These are phyloP conservation scores for Amaranthus hypochondriacus DNA, from an alignment of 148 eudicot species.

Conservation along the genomic window DNA sequence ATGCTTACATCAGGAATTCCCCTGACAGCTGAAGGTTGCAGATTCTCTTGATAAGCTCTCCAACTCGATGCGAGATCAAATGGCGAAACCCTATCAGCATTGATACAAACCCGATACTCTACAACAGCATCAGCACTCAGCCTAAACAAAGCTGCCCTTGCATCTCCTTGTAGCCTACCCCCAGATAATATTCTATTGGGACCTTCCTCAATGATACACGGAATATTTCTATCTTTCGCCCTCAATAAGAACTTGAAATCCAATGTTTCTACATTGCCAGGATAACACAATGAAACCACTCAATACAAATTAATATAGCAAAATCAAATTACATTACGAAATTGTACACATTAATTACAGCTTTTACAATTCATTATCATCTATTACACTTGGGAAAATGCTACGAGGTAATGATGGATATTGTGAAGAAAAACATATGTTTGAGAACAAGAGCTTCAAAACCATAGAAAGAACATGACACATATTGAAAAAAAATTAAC, in stretches of 20 bases:
- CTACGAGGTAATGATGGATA: too few relatives aligned
- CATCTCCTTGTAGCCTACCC: slow-evolving; percentile 79
- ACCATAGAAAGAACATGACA: too few relatives aligned
- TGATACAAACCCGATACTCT: slow-evolving; percentile 71
- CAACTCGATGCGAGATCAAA: slow-evolving; percentile 97
- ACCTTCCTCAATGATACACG: slow-evolving; percentile 85
- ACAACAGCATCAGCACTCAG: slow-evolving; percentile 47
- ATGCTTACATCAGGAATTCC: slow-evolving; percentile 93
- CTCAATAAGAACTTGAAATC: slow-evolving; percentile 92
- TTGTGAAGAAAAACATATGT: too few relatives aligned
- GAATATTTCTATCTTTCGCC: slow-evolving; percentile 49
- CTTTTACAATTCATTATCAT: too few relatives aligned
- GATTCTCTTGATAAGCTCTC: slow-evolving; percentile 86
- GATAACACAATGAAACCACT: background rate
- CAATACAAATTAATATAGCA: background rate
- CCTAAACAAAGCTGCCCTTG: slow-evolving; percentile 64
- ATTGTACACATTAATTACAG: too few relatives aligned
- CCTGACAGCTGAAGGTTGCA: slow-evolving; percentile 86
- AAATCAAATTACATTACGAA: background rate
- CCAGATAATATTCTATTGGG: slow-evolving; percentile 59
- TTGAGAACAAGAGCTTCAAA: too few relatives aligned
- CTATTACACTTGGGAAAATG: too few relatives aligned
- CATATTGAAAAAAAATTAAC: too few relatives aligned
- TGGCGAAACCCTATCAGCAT: slow-evolving; percentile 80
- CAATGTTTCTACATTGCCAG: slow-evolving; percentile 59